Conservation (phyloP, 768 basidiomycete genomes). For the Termitomyces sp. region DNA sequence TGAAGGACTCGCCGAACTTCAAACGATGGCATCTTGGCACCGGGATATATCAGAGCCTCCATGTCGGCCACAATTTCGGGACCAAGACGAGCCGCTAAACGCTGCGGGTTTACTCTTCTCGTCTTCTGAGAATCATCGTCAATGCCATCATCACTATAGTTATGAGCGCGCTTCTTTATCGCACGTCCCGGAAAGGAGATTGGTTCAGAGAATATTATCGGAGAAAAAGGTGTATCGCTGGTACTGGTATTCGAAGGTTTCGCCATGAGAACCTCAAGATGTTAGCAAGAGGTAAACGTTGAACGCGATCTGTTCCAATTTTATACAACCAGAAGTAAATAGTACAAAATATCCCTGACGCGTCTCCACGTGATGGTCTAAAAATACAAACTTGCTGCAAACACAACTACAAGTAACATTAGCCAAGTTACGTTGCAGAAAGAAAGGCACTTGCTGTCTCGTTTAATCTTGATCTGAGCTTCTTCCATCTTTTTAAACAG, state of each 20-base stretch:
- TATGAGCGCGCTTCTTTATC: constrained; percentile 7
- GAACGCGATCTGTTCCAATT: neutral
- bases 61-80: constrained; percentile 66
- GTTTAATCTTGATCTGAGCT: constrained; percentile 86
- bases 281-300: neutral
- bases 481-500: constrained; percentile 99
- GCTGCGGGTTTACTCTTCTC: constrained; percentile 60
- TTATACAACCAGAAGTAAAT: constrained; percentile 8
- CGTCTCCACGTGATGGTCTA: constrained; percentile 26
- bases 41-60: constrained; percentile 64
- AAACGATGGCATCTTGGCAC: constrained; percentile 76
- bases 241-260: constrained; percentile 17
- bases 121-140: constrained; percentile 35
- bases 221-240: constrained; percentile 11
- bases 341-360: constrained; percentile 8
- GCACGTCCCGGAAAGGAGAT: neutral
- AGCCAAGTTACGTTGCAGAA: constrained; percentile 2
- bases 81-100: constrained; percentile 59
- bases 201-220: constrained; percentile 9
- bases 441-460: constrained; percentile 73
- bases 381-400: constrained; percentile 85
- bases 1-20: constrained; percentile 65
- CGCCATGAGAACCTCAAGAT: constrained; percentile 21
- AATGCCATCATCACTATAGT: constrained; percentile 5
- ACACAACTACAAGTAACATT: constrained; percentile 54